Evolutionary conservation across 75 land plant genomes (phyloP).

Genomic region (Cryptomeria japonica): DNA sequence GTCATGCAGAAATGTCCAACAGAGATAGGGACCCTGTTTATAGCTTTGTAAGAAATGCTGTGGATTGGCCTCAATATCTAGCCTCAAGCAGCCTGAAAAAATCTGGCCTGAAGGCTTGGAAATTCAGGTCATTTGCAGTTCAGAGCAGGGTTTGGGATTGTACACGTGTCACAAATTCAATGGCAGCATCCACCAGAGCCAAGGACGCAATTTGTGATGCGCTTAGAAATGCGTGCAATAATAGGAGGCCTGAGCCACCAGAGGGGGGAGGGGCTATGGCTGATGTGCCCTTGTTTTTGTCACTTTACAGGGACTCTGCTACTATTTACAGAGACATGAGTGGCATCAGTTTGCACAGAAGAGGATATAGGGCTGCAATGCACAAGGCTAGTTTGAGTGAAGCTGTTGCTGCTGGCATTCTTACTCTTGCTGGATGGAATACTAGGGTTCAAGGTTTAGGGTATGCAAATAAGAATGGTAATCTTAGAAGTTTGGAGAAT

Average conservation of each 20-base stretch:
- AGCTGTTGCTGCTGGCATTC: constrained; percentile 48
- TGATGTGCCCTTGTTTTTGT: constrained; percentile 50
- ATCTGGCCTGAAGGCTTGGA: constrained; percentile 7
- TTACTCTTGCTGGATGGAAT: constrained; percentile 52
- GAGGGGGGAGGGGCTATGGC: constrained; percentile 25
- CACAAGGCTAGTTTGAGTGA: constrained; percentile 49
- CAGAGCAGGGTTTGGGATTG: constrained; percentile 44
- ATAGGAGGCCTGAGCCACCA: constrained; percentile 41
- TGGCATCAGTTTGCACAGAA: constrained; percentile 37
- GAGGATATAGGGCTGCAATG: constrained; percentile 48
- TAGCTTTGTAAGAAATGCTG: constrained; percentile 30
- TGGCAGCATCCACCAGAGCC: constrained; percentile 38
- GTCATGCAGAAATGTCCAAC: constrained; percentile 15
- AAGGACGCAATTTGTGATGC: constrained; percentile 56
- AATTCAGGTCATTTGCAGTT: constrained; percentile 40
- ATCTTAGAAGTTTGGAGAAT: neutral
- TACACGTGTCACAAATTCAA: constrained; percentile 29
- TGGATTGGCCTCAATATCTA: constrained; percentile 36
- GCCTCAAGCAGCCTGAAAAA: constrained; percentile 12
- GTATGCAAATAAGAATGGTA: constrained; percentile 21
- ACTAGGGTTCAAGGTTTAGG: constrained; percentile 31
- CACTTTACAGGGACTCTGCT: constrained; percentile 38
- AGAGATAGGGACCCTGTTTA: constrained; percentile 37
- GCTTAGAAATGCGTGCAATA: constrained; percentile 35
- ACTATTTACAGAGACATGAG: constrained; percentile 45